Base-by-base conservation (phyloP, 2,329 filamentous ascomycete species). In the Escovopsis weberi region DNA sequence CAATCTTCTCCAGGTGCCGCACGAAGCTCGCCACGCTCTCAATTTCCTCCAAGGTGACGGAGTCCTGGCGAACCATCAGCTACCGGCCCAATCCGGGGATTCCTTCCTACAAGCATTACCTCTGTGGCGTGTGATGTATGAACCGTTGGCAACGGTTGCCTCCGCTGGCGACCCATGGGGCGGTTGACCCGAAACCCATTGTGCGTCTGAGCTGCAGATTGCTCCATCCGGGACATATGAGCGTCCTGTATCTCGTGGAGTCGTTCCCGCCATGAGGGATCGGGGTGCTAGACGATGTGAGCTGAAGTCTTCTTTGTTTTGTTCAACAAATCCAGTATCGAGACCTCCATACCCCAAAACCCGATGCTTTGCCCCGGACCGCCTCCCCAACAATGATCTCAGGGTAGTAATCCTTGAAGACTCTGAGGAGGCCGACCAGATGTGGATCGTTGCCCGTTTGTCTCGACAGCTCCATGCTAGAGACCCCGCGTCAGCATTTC, bases 401-500 rank as follows among this genome's bases (percentile, higher is more conserved):
- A 0, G 86, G 85, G 53, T 89, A 93, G 59, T 89, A 93, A 57
- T 89, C 85, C 56, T 91, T 91, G 65, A 81, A 93, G n/a, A 89
- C 77, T 43, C 82, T 75, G 40, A 93, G 65, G 15, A 94, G 67
- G 3, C 83, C 83, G 33, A 82, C 70, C 33, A 94, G 65, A 41
- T 78, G 73, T 39, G 80, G 81, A 43, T 94, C 86, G 53, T 83
- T 82, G 15, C 80, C 80, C 4, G 69, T 73, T 53, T 77, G 73
- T 37, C 75, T 63, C 3, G 74, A 72, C 32, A 80, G 57, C 33
- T 66, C 66, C 48, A 81, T 64, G 40, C 75, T 80, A 9, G 28
- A 34, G 34, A 19, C 12, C 26, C 23, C 10, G 12, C 4, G 38
- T 46, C 19, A 46, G 38, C 36, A 9, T 3, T 32, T 7, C 4